These are phyloP conservation scores for Monoraphidium neglectum DNA, from an alignment of 139 green algal genomes.

Conservation along the genomic window DNA sequence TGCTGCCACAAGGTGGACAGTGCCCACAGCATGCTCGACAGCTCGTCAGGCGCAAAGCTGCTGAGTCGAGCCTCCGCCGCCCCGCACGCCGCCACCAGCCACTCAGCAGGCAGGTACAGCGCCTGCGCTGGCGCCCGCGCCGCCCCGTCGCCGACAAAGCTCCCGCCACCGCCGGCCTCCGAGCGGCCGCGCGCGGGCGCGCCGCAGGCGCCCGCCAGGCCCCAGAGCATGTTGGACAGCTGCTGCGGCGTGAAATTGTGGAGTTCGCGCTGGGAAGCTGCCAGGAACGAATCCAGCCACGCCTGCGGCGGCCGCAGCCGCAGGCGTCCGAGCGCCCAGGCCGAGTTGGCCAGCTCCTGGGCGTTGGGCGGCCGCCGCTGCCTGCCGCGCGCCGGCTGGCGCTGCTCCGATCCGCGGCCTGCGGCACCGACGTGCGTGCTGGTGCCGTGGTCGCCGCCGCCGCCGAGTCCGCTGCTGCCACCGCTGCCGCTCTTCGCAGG, in stretches of 20 bases:
- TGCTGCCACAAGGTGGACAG: background rate
- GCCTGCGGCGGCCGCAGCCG: background rate
- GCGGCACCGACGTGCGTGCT: background rate
- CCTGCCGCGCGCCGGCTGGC: background rate
- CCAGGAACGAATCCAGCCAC: constrained; percentile 17
- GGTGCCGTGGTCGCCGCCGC: constrained; percentile 3
- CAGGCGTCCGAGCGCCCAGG: constrained; percentile 22
- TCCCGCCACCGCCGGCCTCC: no score
- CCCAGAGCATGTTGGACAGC: constrained; percentile 23
- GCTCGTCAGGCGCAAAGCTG: constrained; percentile 6
- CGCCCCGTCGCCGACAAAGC: background rate
- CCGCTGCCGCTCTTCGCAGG: background rate
- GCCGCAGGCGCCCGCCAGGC: constrained; percentile 1
- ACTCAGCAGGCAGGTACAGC: background rate
- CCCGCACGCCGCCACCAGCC: background rate
- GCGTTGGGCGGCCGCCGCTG: background rate
- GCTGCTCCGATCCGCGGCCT: constrained; percentile 9
- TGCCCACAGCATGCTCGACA: constrained; percentile 4
- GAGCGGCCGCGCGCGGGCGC: background rate
- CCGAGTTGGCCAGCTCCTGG: constrained; percentile 24
- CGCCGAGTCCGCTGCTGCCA: background rate
- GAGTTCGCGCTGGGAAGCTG: background rate
- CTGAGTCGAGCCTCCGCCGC: background rate
- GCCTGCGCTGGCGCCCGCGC: no score
- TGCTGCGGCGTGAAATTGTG: constrained; percentile 16